Conservation (phyloP, 2,329 filamentous ascomycete species). For the Colletotrichum horii region DNA sequence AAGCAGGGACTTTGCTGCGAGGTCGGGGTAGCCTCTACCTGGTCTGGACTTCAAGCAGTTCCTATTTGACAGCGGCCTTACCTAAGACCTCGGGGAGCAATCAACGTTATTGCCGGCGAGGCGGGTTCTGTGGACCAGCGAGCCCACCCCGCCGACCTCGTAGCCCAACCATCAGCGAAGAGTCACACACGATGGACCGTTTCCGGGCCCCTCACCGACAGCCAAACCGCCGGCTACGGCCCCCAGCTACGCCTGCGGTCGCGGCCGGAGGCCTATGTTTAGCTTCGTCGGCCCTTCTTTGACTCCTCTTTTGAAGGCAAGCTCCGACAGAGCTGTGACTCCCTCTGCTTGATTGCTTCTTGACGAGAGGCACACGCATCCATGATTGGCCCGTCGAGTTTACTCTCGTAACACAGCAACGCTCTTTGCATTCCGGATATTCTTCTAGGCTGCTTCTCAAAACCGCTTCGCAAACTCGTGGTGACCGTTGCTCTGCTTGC, state of each 20-base stretch:
- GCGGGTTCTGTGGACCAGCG: conserved; percentile 6
- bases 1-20: conserved; percentile 2
- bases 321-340: conserved; percentile 6
- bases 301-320: not conserved
- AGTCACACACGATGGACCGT: conserved; percentile 15
- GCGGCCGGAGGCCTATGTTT: not conserved
- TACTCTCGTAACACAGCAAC: conserved; percentile 3
- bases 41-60: conserved; percentile 12
- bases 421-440: not conserved
- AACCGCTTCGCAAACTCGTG: not conserved
- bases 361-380: not conserved
- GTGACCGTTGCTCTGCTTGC: not conserved
- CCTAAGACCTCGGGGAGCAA: conserved; percentile 20
- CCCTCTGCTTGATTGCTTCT: not conserved
- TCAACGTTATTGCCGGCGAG: conserved; percentile 20
- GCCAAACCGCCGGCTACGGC: conserved; percentile 16
- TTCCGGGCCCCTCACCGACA: conserved; percentile 13
- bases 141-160: conserved; percentile 7
- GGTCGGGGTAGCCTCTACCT: conserved; percentile 15
- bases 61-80: conserved; percentile 18
- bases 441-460: not conserved
- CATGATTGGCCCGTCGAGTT: not conserved
- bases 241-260: not conserved
- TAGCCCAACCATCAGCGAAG: not conserved
- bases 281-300: not conserved